Evolutionary conservation across 1,284 basidiomycete genomes (phyloP).

Genomic region (Kalmanozyma brasiliensis): DNA sequence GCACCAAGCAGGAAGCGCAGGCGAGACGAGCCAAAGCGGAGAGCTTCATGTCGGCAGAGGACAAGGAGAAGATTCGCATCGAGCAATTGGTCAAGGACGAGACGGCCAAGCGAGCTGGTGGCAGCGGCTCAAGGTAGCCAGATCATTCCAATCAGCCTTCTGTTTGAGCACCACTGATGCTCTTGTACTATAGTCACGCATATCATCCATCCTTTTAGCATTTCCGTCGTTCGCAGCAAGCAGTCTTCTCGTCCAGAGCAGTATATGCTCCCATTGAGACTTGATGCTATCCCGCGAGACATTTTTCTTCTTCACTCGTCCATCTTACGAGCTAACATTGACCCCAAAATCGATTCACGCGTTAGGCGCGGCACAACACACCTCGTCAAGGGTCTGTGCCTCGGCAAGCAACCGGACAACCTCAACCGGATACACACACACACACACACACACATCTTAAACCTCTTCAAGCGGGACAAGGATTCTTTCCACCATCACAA

Average conservation of each 20-base stretch:
- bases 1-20: conserved; percentile 34
- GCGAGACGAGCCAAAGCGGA: conserved; percentile 42
- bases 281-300: too few species aligned
- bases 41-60: conserved; percentile 53
- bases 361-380: conserved; percentile 4
- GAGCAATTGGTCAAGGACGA: conserved; percentile 58
- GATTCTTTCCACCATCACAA: conserved; percentile 2
- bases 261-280: background rate
- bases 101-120: conserved; percentile 32
- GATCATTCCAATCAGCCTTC: background rate
- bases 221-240: too few species aligned
- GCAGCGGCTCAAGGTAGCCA: conserved; percentile 19
- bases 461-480: conserved; percentile 8
- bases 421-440: background rate
- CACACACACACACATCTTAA: background rate
- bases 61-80: conserved; percentile 58
- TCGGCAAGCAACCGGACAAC: conserved; percentile 10
- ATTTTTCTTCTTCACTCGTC: too few species aligned
- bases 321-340: too few species aligned
- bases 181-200: conserved; percentile 17
- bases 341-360: too few species aligned
- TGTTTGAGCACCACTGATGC: background rate
- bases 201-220: background rate
- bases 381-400: background rate
- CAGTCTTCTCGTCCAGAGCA: too few species aligned